Evolutionary conservation across 768 basidiomycete species (phyloP).

Genomic region (Clavulina sp.): DNA sequence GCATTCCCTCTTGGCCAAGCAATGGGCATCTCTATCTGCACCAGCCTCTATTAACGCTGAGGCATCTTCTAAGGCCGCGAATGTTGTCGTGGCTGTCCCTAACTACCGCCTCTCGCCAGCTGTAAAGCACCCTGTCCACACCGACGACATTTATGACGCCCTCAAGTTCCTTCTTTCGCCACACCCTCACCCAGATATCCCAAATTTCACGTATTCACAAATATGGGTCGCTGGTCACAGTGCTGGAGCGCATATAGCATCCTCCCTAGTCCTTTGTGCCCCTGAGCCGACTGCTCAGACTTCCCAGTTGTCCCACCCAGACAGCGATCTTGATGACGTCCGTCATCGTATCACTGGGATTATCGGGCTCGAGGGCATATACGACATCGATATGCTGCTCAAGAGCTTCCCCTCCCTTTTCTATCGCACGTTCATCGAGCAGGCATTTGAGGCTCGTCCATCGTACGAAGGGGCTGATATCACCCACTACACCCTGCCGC

Average conservation of each 20-base stretch:
- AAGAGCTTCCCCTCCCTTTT: conserved; percentile 33
- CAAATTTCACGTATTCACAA: conserved; percentile 20
- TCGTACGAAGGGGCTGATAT: conserved; percentile 35
- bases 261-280: conserved; percentile 46
- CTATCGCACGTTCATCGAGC: conserved; percentile 47
- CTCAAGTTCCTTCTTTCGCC: conserved; percentile 35
- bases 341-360: conserved; percentile 37
- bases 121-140: conserved; percentile 47
- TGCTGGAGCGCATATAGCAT: conserved; percentile 66
- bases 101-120: conserved; percentile 58
- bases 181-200: conserved; percentile 12
- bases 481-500: conserved; percentile 18
- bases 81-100: conserved; percentile 57
- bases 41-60: too few relatives aligned
- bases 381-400: conserved; percentile 51
- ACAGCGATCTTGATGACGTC: neutral
- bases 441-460: conserved; percentile 35
- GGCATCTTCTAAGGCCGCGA: too few relatives aligned
- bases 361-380: conserved; percentile 59
- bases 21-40: conserved; percentile 31
- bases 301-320: neutral
- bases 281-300: conserved; percentile 28
- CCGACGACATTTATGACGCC: conserved; percentile 43
- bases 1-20: conserved; percentile 35
- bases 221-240: conserved; percentile 62